phyloP scores from a whole-genome alignment of 164 flowering plant species.

The Paratinospora sagittata region DNA sequence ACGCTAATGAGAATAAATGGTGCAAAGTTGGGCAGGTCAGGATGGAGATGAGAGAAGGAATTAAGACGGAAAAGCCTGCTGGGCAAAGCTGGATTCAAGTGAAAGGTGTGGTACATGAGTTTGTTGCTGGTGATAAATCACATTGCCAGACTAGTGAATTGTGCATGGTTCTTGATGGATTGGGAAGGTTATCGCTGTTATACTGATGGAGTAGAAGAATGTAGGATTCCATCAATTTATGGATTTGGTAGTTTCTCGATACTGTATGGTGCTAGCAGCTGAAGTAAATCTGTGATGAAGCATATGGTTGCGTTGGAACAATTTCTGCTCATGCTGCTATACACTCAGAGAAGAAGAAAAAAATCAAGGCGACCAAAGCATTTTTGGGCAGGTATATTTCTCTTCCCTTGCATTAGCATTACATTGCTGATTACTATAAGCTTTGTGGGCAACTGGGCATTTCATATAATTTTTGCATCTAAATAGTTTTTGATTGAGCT shows the following conservation, averaged over 20 bases:
- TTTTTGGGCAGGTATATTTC: not conserved
- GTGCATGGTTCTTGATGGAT: slow-evolving; percentile 7
- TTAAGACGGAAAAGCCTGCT: slow-evolving; percentile 7
- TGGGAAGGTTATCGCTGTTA: not conserved
- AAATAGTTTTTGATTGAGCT: not conserved
- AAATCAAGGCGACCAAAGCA: too few relatives aligned
- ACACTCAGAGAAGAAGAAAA: too few relatives aligned
- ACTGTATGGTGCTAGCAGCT: too few relatives aligned
- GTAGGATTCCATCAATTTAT: not conserved
- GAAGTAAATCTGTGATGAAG: too few relatives aligned
- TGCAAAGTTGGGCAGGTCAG: slow-evolving; percentile 1
- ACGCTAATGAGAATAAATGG: slow-evolving; percentile 8
- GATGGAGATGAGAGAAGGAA: slow-evolving; percentile 4
- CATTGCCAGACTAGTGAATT: not conserved
- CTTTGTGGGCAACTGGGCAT: not conserved
- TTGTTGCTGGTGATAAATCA: not conserved
- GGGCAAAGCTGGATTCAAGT: slow-evolving; percentile 11
- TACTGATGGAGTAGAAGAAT: not conserved
- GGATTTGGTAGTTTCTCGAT: too few relatives aligned
- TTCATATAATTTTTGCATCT: not conserved
- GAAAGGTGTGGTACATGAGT: slow-evolving; percentile 9
- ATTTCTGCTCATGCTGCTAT: too few relatives aligned
- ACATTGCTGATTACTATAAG: not conserved
- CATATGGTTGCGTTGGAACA: too few relatives aligned
- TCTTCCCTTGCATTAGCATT: not conserved